Evolutionary conservation across 352 stramenopile species (phyloP), one percentile per base, ranked within the genome.

Genomic region (Pythium plurisporium): DNA sequence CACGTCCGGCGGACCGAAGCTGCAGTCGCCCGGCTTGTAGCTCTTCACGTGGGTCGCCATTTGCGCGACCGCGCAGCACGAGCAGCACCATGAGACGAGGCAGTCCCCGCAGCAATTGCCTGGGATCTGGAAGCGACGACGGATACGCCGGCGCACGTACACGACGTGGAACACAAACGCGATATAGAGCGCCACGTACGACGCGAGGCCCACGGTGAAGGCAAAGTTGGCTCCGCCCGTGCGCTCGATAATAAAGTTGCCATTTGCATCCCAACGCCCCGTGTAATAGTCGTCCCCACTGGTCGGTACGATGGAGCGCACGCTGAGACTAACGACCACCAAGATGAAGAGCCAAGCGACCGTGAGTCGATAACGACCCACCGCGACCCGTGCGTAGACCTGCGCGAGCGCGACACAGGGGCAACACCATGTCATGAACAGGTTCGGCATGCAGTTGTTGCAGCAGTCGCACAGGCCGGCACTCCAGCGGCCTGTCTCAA

Each of bases 1-100:
- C n/a, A n/a, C n/a, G n/a, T 74, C 59, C 14, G 42, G 63, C 33
- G 42, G 57, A 33, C 36, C 62, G 19, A 82, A 80, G 36, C 64
- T 53, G 36, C 73, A 83, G 23, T 27, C 59, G 5, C 69, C 72
- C 20, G 71, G 71, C 5, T 44, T 74, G 69, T 86, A 83, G 34
- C 69, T 82, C 60, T 80, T 82, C 43, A 77, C 46, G 63, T 87
- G 76, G 4, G 72, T 77, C 5, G 76, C 76, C 22, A 81, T 72
- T 63, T 86, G 73, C 3, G 76, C 66, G 14, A 83, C 52, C n/a
- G 61, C 43, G 36, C 70, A 85, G 42, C 62, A 75, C 15, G 57
- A 62, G 60, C 76, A 86, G 22, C 62, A 80, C 20, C 46, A 6
- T 14, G 65, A 70, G n/a, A 70, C 30, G 22, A 54, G 73, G 23